Percentiles rank a stretch among this genome's conserved stretches.
Evolutionary conservation across 2,329 filamentous ascomycete genomes (phyloP).

Genomic region (Leptographium lundbergii): DNA sequence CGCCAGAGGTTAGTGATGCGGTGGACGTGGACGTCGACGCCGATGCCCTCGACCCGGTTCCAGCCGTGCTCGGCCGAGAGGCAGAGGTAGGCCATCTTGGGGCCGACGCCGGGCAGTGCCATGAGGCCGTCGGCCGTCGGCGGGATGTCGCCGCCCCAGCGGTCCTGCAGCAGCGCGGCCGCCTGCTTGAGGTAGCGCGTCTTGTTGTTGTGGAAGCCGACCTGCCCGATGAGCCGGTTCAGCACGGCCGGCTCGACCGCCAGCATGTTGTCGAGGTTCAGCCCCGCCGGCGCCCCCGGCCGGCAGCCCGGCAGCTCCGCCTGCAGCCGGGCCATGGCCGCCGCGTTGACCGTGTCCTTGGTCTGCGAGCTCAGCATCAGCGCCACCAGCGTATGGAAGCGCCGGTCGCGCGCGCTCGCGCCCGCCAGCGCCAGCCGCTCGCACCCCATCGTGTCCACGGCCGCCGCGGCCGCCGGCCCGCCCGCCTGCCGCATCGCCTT

Average conservation of each 20-base stretch:
- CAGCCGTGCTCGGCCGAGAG: constrained; percentile 56
- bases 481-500: constrained; percentile 58
- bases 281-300: constrained; percentile 31
- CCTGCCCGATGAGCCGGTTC: constrained; percentile 67
- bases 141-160: constrained; percentile 66
- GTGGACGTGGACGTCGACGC: constrained; percentile 90
- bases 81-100: constrained; percentile 89
- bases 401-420: constrained; percentile 41
- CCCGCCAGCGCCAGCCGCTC: constrained; percentile 52
- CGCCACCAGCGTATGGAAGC: constrained; percentile 77
- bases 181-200: constrained; percentile 65
- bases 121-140: constrained; percentile 63
- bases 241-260: constrained; percentile 50
- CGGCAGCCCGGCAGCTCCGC: constrained; percentile 49
- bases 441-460: constrained; percentile 97
- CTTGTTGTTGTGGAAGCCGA: constrained; percentile 94
- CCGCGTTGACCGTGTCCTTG: constrained; percentile 81
- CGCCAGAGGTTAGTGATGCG: constrained; percentile 91
- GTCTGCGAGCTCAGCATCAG: constrained; percentile 90
- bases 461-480: constrained; percentile 53
- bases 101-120: constrained; percentile 73
- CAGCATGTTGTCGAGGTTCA: constrained; percentile 69
- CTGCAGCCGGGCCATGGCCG: constrained; percentile 68
- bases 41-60: constrained; percentile 59
- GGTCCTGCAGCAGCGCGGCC: constrained; percentile 59